Evolutionary conservation across 192 early-diverging fungal genomes (phyloP), one percentile per base, ranked within the genome.

Genomic region (Entomortierella beljakovae): DNA sequence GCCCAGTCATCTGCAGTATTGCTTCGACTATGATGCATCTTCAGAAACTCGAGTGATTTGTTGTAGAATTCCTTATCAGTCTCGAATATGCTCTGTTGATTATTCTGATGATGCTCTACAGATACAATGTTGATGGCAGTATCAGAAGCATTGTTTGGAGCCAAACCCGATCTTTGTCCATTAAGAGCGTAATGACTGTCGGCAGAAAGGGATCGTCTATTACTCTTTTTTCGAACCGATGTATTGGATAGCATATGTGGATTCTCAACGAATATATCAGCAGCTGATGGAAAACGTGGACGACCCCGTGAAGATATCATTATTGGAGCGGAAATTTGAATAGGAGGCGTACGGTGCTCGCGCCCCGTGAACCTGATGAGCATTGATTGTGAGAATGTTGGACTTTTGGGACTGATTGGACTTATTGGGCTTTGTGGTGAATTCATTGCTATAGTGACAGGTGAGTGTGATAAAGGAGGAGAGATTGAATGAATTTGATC

Each of bases 21-120:
- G 52, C 38, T 61, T 7, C 52, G 64, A 22, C 49, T 68, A 29
- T 74, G 64, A 51, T 76, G 72, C 10, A 43, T 61, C 3, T 62
- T 61, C 23, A 76, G 25, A 25, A 76, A 76, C 58, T 76, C 72
- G 42, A 68, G 52, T 3, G 72, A 62, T 16, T 31, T 76, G 15
- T 57, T 59, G 28, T 53, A 68, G 26, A 76, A 76, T 18, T 76
- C 72, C 16, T 37, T 42, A 3, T 68, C 72, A 8, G 51, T 3
- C 23, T 58, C 57, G 6, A 15, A 0, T 26, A 68, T 8, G 10
- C 23, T n/a, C 35, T 52, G 57, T 50, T 29, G 42, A 3, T 38
- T 25, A 6, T 51, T 6, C 33, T 68, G 42, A 53, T 2, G 3
- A 26, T 29, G 7, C 3, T 3, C 54, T 4, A 16, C 31, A 20